Base-by-base conservation (phyloP, 148 eudicot species). In the Chenopodium quinoa region DNA sequence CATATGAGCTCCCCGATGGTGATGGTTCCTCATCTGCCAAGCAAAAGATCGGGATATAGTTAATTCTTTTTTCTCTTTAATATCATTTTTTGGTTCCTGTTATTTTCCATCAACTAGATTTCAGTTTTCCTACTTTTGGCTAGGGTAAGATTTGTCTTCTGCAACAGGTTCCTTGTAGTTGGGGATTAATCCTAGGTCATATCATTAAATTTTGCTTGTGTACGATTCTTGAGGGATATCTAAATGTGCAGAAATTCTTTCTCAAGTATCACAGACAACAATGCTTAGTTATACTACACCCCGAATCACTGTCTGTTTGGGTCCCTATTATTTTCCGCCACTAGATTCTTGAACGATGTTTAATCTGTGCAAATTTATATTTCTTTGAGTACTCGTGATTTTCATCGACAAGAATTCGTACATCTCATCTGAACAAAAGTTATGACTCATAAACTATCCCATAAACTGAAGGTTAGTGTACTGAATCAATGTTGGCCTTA, bases 211-310 rank as follows among this genome's bases (percentile, higher is more conserved):
- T 80, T 71, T 50, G 77, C 52, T 81, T 81, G 78, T 91, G 89
- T 87, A 90, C 31, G 74, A 86, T 85, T 86, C 84, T 81, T 83
- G 89, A 80, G 77, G 81, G 77, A 83, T 80, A 76, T 77, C 83
- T 84, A 81, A 87, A 83, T 89, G 90, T 90, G 90, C 93, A 89
- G 90, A 86, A 82, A 86, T 77, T 85, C 79, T 66, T 86, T 85
- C 76, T 78, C 93, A 88, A 90, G 65, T 78, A 77, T 72, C 66
- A 47, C 75, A 77, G 78, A 9, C 78, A 54, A 54, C 73, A n/a
- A 47, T 78, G 67, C 34, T 70, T 20, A 78, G 66, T 71, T 46
- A 71, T 78, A 72, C 12, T 22, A 44, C 13, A 50, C 54, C 54
- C 12, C 14, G 44, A 40, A 50, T 50, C 83, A 84, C 64, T 84